phyloP scores from a whole-genome alignment of 495 filamentous ascomycete genomes.

The Podospora sp. region DNA sequence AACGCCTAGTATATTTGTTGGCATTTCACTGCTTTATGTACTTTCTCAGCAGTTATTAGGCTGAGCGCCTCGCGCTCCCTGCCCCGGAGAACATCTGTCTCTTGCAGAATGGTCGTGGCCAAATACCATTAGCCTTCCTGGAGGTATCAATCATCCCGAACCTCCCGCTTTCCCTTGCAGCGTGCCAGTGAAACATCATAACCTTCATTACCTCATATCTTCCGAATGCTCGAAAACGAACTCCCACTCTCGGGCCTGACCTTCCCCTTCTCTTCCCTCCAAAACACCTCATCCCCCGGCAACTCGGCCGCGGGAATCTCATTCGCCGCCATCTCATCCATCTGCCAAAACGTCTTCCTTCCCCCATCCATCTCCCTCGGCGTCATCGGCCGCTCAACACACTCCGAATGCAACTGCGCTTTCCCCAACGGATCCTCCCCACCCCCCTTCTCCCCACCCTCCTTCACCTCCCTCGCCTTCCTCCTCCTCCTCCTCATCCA shows the following conservation, averaged over 20 bases:
- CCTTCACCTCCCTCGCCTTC: too few relatives aligned
- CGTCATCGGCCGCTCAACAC: neutral
- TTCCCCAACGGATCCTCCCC: neutral
- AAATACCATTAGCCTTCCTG: too few relatives aligned
- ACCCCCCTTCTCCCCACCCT: neutral
- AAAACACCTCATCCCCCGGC: neutral
- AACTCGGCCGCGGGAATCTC: neutral
- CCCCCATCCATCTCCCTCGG: conserved; percentile 6
- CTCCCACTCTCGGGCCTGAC: neutral
- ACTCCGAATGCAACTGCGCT: conserved; percentile 3
- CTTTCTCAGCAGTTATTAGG: too few relatives aligned
- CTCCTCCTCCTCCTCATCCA: conserved; percentile 11
- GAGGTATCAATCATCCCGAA: too few relatives aligned
- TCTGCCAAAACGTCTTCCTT: conserved; percentile 6
- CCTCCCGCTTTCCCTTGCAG: too few relatives aligned
- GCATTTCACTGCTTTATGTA: too few relatives aligned
- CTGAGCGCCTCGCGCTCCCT: too few relatives aligned
- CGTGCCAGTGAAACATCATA: too few relatives aligned
- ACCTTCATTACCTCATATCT: neutral
- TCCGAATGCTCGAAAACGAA: neutral
- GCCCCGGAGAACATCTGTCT: too few relatives aligned
- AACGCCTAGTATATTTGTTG: too few relatives aligned
- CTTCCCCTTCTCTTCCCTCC: neutral
- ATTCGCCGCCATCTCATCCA: conserved; percentile 6
- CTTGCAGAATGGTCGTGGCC: too few relatives aligned